Percentiles rank a stretch among this genome's conserved stretches.
Evolutionary conservation across 2,329 filamentous ascomycete genomes (phyloP).

Genomic region (Knufia petricola): DNA sequence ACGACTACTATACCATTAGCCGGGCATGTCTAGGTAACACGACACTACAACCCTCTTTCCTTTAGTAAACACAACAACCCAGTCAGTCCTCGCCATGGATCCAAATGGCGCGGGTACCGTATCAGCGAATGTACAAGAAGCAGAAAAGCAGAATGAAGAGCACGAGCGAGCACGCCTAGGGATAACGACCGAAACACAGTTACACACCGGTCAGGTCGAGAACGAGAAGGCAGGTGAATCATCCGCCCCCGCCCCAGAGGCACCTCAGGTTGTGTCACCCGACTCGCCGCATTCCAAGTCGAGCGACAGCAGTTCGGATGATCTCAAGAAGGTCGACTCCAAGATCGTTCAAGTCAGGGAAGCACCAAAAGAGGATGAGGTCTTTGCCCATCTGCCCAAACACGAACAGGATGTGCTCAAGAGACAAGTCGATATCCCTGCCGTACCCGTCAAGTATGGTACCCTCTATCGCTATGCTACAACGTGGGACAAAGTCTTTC

Average conservation of each 20-base stretch:
- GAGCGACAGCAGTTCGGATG: slow-evolving; percentile 12
- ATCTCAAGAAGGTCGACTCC: slow-evolving; percentile 21
- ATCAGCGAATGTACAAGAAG: slow-evolving; percentile 12
- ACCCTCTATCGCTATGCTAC: slow-evolving; percentile 64
- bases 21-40: not conserved
- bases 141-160: slow-evolving; percentile 21
- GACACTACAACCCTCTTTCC: not conserved
- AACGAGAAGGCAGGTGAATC: slow-evolving; percentile 13
- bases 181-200: slow-evolving; percentile 12
- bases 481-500: slow-evolving; percentile 53
- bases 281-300: slow-evolving; percentile 13
- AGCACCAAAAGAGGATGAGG: slow-evolving; percentile 38
- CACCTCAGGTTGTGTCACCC: slow-evolving; percentile 12
- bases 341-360: slow-evolving; percentile 23
- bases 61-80: not conserved
- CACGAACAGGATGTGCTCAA: slow-evolving; percentile 59
- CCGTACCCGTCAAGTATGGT: slow-evolving; percentile 53
- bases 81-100: slow-evolving; percentile 15
- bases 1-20: too few species aligned
- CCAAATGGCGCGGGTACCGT: slow-evolving; percentile 18
- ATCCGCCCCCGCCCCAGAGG: slow-evolving; percentile 11
- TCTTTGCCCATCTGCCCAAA: slow-evolving; percentile 53
- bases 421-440: slow-evolving; percentile 57
- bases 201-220: slow-evolving; percentile 2
- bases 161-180: slow-evolving; percentile 16